A percentile compares a stretch with the other conserved stretches of the same genome.
Conservation (phyloP, 2,329 filamentous ascomycete species). For the Diplodia seriata region DNA sequence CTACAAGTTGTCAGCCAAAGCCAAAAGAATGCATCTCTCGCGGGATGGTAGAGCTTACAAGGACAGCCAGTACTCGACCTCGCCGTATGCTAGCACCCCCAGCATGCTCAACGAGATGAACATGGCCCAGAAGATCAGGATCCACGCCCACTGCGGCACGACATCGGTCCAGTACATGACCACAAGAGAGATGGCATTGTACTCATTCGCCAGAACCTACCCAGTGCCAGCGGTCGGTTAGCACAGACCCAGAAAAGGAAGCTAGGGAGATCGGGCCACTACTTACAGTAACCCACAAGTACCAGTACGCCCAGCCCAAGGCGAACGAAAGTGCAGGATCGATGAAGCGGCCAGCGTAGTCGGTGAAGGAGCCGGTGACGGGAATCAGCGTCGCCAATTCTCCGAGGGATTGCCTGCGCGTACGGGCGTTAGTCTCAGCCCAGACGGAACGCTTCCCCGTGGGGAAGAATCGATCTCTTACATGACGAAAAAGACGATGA, state of each 20-base stretch:
- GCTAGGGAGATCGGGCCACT: background rate
- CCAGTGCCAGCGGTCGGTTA: background rate
- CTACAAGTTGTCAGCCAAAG: background rate
- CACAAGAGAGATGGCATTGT: conserved; percentile 54
- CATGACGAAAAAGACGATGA: conserved; percentile 38
- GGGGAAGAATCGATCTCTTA: conserved; percentile 27
- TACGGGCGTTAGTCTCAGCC: background rate
- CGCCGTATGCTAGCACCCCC: conserved; percentile 58
- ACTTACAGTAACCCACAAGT: conserved; percentile 53
- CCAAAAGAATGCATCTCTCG: background rate
- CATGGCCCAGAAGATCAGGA: conserved; percentile 55
- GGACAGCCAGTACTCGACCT: conserved; percentile 57
- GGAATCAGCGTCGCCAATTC: conserved; percentile 37
- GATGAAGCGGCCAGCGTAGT: conserved; percentile 36
- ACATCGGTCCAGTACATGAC: conserved; percentile 55
- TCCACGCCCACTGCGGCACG: conserved; percentile 56
- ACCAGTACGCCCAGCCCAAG: conserved; percentile 43
- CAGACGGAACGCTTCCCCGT: conserved; percentile 10
- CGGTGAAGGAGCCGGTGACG: conserved; percentile 35
- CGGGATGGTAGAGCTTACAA: conserved; percentile 34
- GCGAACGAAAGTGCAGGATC: conserved; percentile 37
- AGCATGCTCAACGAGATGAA: conserved; percentile 53
- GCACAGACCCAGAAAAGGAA: background rate
- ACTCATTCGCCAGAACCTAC: conserved; percentile 50
- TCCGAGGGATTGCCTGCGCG: conserved; percentile 36